Percentiles rank a stretch among this genome's conserved stretches.
phyloP scores from a whole-genome alignment of 768 basidiomycete species.

The Leccinellum luteum region DNA sequence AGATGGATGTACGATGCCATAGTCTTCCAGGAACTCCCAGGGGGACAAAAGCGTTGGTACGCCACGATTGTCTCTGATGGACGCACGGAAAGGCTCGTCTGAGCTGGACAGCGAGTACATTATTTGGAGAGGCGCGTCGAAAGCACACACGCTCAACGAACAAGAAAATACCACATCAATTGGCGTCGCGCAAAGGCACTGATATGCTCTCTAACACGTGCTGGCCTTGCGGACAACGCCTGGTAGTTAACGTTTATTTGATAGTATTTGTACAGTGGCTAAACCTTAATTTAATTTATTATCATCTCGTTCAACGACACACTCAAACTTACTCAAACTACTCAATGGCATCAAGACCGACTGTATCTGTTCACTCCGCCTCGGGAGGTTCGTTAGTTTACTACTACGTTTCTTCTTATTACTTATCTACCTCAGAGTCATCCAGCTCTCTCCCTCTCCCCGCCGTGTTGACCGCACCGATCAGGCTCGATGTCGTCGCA shows the following conservation, averaged over 20 bases:
- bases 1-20: conserved; percentile 39
- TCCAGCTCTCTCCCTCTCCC: conserved; percentile 90
- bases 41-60: conserved; percentile 34
- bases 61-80: conserved; percentile 31
- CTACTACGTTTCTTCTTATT: no score
- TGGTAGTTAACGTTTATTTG: conserved; percentile 22
- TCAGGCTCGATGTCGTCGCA: conserved; percentile 96
- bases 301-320: neutral
- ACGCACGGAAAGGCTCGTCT: conserved; percentile 31
- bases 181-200: no score
- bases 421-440: conserved; percentile 51
- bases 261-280: conserved; percentile 27
- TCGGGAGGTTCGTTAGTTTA: conserved; percentile 59
- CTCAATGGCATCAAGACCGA: conserved; percentile 92
- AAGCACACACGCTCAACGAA: no score
- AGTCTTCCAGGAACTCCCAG: conserved; percentile 41
- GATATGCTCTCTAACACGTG: conserved; percentile 33
- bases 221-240: conserved; percentile 26
- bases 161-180: no score
- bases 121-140: no score
- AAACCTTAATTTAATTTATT: conserved; percentile 24
- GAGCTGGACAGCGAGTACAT: conserved; percentile 31
- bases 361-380: conserved; percentile 77
- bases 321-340: no score
- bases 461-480: conserved; percentile 96